A percentile compares a stretch with the other conserved stretches of the same genome.
These are phyloP conservation scores for Cordyceps fumosorosea DNA, from an alignment of 2,329 filamentous ascomycete species.

Conservation along the genomic window DNA sequence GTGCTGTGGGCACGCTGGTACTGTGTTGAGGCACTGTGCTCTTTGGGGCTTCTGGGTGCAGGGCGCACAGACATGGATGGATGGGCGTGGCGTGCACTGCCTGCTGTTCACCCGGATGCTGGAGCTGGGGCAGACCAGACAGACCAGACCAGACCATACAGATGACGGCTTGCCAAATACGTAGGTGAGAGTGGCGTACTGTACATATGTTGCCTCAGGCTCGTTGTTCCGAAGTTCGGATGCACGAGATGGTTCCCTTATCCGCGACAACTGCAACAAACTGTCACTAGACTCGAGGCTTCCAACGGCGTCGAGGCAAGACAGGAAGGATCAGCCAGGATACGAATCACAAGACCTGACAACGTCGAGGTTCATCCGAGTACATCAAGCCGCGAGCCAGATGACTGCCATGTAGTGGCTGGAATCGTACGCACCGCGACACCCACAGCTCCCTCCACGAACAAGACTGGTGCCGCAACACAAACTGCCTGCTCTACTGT, in stretches of 20 bases:
- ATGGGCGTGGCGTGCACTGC: not conserved
- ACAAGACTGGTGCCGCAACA: no score
- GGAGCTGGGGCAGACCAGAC: no score
- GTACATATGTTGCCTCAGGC: not conserved
- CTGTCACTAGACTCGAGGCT: not conserved
- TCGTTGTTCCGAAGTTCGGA: not conserved
- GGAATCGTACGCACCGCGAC: no score
- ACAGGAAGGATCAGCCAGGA: not conserved
- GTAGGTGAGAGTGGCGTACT: not conserved
- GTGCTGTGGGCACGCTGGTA: not conserved
- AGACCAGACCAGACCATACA: no score
- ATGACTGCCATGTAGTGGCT: no score
- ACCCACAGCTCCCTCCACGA: no score
- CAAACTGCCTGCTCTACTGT: no score
- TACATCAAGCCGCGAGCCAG: no score
- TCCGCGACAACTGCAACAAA: not conserved
- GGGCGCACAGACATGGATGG: not conserved
- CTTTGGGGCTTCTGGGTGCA: not conserved
- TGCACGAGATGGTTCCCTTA: not conserved
- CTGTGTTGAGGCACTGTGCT: not conserved
- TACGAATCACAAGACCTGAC: not conserved
- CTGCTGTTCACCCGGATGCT: no score
- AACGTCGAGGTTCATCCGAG: not conserved
- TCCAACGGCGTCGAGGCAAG: not conserved
- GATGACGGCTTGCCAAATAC: not conserved